Percentiles rank a stretch among this genome's conserved stretches.
Conservation (phyloP, 1,284 basidiomycete genomes). For the Ustilago curta region DNA sequence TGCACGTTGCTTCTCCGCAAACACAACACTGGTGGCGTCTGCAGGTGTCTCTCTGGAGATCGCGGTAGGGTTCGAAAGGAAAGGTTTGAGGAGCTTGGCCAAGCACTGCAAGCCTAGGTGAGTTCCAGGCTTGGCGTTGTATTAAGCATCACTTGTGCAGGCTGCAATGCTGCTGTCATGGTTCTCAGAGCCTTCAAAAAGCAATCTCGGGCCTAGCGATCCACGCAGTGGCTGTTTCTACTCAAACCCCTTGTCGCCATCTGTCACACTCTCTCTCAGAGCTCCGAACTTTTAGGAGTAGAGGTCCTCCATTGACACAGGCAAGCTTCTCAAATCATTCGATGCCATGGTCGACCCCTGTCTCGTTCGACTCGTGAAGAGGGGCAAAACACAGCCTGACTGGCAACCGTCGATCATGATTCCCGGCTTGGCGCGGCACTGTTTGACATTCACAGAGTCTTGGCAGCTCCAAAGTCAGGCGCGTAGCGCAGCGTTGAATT, state of each 20-base stretch:
- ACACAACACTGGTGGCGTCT: background rate
- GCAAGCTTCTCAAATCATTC: too few relatives aligned
- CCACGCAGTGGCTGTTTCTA: background rate
- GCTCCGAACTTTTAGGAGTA: too few relatives aligned
- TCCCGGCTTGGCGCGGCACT: too few relatives aligned
- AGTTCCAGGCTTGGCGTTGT: background rate
- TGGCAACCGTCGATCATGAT: too few relatives aligned
- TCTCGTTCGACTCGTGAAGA: too few relatives aligned
- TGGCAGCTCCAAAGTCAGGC: background rate
- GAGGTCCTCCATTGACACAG: too few relatives aligned
- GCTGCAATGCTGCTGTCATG: background rate
- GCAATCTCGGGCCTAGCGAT: too few relatives aligned
- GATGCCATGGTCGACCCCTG: too few relatives aligned
- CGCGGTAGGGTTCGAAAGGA: background rate
- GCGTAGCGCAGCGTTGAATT: constrained; percentile 3
- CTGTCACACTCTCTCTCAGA: too few relatives aligned
- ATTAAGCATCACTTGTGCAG: background rate
- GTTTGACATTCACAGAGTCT: background rate
- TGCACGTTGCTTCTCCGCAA: background rate
- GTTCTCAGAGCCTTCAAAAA: background rate
- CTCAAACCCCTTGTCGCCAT: too few relatives aligned
- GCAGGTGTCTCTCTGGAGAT: background rate
- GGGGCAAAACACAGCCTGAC: too few relatives aligned
- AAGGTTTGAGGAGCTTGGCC: background rate
- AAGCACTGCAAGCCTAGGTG: background rate